These are phyloP conservation scores for Nicotiana rustica DNA, from an alignment of 305 asterid genomes.

Conservation along the genomic window DNA sequence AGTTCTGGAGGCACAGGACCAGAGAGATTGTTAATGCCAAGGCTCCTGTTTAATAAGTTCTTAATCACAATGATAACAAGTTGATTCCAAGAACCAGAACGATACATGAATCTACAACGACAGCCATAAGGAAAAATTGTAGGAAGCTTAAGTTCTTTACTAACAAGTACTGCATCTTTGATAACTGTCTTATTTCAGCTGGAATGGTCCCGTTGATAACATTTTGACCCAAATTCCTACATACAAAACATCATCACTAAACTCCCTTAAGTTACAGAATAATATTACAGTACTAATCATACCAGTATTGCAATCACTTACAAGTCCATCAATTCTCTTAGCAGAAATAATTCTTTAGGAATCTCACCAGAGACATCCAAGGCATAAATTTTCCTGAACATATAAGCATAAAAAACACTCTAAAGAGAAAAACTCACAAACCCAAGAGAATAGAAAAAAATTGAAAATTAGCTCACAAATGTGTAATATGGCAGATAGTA, in stretches of 20 bases:
- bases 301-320: conserved; percentile 38
- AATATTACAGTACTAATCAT: no score
- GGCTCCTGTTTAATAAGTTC: conserved; percentile 46
- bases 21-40: conserved; percentile 62
- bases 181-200: conserved; percentile 58
- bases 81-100: no score
- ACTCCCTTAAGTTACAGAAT: not conserved
- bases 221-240: conserved; percentile 72
- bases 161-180: conserved; percentile 70
- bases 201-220: conserved; percentile 68
- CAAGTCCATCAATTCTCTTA: conserved; percentile 71
- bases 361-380: conserved; percentile 69
- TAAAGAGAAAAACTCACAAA: not conserved
- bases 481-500: conserved; percentile 63
- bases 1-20: conserved; percentile 61
- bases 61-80: no score
- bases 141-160: conserved; percentile 35
- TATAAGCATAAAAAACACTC: not conserved
- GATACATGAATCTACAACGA: not conserved
- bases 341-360: conserved; percentile 60
- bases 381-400: conserved; percentile 72
- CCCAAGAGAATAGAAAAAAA: not conserved
- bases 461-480: conserved; percentile 53
- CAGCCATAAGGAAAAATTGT: not conserved
- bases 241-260: not conserved